Conservation (phyloP, 345 rosid species). For the Geranium brycei region DNA sequence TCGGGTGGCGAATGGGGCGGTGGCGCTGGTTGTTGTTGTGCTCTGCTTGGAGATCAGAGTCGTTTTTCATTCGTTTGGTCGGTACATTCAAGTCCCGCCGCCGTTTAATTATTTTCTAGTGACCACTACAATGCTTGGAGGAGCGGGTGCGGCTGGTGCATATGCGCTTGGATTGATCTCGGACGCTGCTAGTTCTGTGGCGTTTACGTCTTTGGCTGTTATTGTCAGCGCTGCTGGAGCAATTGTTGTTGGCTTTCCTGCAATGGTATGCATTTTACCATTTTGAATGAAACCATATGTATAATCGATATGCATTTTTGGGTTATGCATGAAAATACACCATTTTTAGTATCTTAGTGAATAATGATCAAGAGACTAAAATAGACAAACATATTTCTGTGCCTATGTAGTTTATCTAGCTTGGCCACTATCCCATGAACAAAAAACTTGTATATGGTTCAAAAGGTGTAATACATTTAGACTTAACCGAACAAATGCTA, state of each 20-base stretch:
- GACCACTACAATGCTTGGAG: slow-evolving; percentile 82
- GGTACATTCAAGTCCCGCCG: slow-evolving; percentile 88
- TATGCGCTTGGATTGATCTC: slow-evolving; percentile 83
- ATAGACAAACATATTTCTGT: too few relatives aligned
- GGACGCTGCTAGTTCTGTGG: slow-evolving; percentile 57
- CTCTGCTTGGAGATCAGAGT: slow-evolving; percentile 89
- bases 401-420: too few relatives aligned
- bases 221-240: slow-evolving; percentile 88
- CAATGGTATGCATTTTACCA: slow-evolving; percentile 43
- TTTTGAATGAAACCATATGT: not conserved
- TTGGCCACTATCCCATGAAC: too few relatives aligned
- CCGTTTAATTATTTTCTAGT: slow-evolving; percentile 83
- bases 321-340: too few relatives aligned
- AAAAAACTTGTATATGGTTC: too few relatives aligned
- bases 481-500: too few relatives aligned
- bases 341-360: too few relatives aligned
- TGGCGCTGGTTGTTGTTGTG: slow-evolving; percentile 75
- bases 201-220: slow-evolving; percentile 70
- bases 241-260: slow-evolving; percentile 82
- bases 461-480: too few relatives aligned
- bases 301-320: too few relatives aligned
- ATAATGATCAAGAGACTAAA: too few relatives aligned
- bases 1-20: slow-evolving; percentile 72
- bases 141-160: slow-evolving; percentile 80
- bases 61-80: slow-evolving; percentile 87